Conservation (phyloP, 768 basidiomycete species). For the Tylopilus balloui region DNA sequence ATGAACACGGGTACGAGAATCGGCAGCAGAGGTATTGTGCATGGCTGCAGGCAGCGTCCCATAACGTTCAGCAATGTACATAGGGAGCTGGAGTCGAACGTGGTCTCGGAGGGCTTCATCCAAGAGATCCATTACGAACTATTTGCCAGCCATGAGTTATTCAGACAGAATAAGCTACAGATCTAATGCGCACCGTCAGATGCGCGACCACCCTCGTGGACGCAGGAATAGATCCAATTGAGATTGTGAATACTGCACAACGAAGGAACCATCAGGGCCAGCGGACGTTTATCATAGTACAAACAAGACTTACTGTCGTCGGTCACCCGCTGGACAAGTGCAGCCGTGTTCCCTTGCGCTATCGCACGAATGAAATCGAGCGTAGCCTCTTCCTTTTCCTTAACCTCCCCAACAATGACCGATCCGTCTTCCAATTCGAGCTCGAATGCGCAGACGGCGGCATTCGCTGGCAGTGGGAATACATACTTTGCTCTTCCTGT, state of each 20-base stretch:
- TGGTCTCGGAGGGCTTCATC: constrained; percentile 46
- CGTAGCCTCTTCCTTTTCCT: constrained; percentile 44
- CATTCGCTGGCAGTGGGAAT: constrained; percentile 55
- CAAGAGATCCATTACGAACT: constrained; percentile 53
- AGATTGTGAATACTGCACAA: constrained; percentile 50
- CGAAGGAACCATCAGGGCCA: not conserved
- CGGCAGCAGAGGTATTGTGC: constrained; percentile 26
- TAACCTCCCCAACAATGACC: constrained; percentile 41
- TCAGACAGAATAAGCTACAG: not conserved
- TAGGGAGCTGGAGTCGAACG: constrained; percentile 52
- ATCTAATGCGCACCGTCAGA: constrained; percentile 37
- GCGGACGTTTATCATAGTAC: not conserved
- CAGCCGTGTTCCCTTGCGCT: constrained; percentile 38
- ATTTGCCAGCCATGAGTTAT: not conserved
- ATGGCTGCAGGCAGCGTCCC: constrained; percentile 43
- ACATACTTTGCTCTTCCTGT: constrained; percentile 49
- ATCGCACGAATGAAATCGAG: constrained; percentile 40
- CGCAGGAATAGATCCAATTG: constrained; percentile 50
- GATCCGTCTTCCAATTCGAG: constrained; percentile 43
- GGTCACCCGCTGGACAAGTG: constrained; percentile 45
- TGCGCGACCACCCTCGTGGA: constrained; percentile 36
- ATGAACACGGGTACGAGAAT: constrained; percentile 33
- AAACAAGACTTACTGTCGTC: constrained; percentile 43
- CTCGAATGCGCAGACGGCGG: constrained; percentile 52
- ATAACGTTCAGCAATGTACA: constrained; percentile 48